Base-by-base conservation (phyloP, 2,329 filamentous ascomycete species). In the Diaporthe batatas region DNA sequence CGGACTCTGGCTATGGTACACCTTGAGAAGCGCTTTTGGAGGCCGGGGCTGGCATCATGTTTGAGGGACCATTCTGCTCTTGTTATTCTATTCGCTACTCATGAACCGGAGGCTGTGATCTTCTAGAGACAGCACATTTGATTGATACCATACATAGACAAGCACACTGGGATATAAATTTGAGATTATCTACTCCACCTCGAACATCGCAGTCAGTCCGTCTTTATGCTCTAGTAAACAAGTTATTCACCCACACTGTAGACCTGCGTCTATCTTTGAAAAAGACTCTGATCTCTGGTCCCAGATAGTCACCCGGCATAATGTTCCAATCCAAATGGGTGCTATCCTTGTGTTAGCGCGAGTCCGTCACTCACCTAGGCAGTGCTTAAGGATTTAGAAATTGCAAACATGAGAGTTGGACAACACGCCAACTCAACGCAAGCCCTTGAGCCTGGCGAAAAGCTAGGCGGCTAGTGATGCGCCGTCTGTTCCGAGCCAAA, bases 1-100 rank as follows among this genome's bases (percentile, higher is more conserved):
- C 68, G 3, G 72, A 74, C 11, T 78, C 78, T 8, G 78, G 78
- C 2, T 79, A 79, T 34, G 77, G 77, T 16, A 78, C 78, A 12
- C 76, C 77, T 29, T 69, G 49, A 32, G 21, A 32, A 57, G 23
- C 18, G 39, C 21, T 16, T 16, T 12, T 18, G 21, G 23, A 25
- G 21, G 62, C 44, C 32, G 14, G 25, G 21, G 44, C 44, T n/a
- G n/a, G 18, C 8, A 3, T 11, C 25, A 32, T 21, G 12, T n/a
- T 10, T 23, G n/a, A 4, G 36, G 21, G 12, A 12, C n/a, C 5
- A 6, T 8, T 16, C 47, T 67, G 29, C 25, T 36, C 32, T 39
- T 53, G 1, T 53, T 25, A 2, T 39, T 39, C 3, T 51, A 39
- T 14, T 64, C 32, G 10, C 8, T 47, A 21, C 39, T n/a, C 58